These are phyloP conservation scores for Nigrospora sphaerica DNA, from an alignment of 2,329 filamentous ascomycete genomes.

Conservation along the genomic window DNA sequence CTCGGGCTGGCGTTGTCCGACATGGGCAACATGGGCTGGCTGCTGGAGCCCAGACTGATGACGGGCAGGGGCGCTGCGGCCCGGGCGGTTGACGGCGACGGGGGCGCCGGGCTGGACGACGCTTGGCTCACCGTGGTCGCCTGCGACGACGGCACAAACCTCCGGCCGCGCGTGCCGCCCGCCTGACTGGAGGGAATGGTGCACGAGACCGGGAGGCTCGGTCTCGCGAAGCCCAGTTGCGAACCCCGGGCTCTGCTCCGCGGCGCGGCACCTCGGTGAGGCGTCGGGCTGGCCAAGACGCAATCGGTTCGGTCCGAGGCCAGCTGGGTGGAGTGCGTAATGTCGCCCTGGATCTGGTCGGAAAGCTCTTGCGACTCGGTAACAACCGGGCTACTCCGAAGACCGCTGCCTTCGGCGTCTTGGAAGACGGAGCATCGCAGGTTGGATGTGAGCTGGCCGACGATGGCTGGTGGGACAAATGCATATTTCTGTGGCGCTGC, in stretches of 20 bases:
- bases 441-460: slow-evolving; percentile 52
- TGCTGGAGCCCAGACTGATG: slow-evolving; percentile 6
- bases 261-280: neutral
- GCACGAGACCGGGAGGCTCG: neutral
- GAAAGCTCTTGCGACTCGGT: slow-evolving; percentile 46
- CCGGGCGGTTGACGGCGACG: slow-evolving; percentile 18
- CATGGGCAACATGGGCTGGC: neutral
- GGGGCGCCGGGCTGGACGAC: slow-evolving; percentile 20
- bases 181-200: slow-evolving; percentile 1
- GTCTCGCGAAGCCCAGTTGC: neutral
- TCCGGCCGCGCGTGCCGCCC: slow-evolving; percentile 2
- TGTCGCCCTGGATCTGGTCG: slow-evolving; percentile 42
- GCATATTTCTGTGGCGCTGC: slow-evolving; percentile 41
- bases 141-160: slow-evolving; percentile 29
- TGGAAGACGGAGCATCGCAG: slow-evolving; percentile 34
- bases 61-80: slow-evolving; percentile 7
- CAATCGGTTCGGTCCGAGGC: slow-evolving; percentile 6
- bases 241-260: neutral
- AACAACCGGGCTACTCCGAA: slow-evolving; percentile 9
- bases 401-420: slow-evolving; percentile 10
- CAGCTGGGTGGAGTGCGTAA: slow-evolving; percentile 29
- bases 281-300: slow-evolving; percentile 1
- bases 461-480: slow-evolving; percentile 49
- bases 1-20: neutral
- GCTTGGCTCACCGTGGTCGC: slow-evolving; percentile 33